Conservation (phyloP, 2,329 filamentous ascomycete genomes). For the Stemphylium lycopersici region DNA sequence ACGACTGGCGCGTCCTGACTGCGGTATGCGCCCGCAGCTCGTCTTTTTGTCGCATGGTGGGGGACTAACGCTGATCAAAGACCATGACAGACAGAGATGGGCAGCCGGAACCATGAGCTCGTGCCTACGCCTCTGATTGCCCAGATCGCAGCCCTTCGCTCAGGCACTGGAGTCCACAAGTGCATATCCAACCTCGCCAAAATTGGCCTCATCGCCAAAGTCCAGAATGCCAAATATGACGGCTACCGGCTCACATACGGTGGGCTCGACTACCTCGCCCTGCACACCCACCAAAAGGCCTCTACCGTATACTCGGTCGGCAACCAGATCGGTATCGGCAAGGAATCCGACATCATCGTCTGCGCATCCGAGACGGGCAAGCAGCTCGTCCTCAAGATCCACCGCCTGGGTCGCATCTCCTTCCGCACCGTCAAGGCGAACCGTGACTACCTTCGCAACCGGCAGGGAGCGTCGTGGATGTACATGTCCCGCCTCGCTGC, state of each 20-base stretch:
- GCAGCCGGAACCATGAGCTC: conserved; percentile 95
- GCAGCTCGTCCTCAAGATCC: conserved; percentile 91
- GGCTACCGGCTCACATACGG: conserved; percentile 97
- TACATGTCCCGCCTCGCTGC: conserved; percentile 93
- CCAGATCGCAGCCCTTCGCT: conserved; percentile 77
- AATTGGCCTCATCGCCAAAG: conserved; percentile 84
- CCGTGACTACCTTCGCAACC: conserved; percentile 89
- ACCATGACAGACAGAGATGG: conserved; percentile 77
- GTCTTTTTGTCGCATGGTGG: conserved; percentile 28
- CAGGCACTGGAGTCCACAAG: conserved; percentile 76
- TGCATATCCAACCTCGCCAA: conserved; percentile 93
- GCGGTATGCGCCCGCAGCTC: conserved; percentile 64
- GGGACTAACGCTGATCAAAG: conserved; percentile 46
- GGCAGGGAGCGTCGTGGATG: conserved; percentile 89
- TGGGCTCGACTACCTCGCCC: conserved; percentile 94
- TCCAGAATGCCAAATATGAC: conserved; percentile 97
- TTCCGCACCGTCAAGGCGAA: conserved; percentile 97
- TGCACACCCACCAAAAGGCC: conserved; percentile 84
- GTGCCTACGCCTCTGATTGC: conserved; percentile 90
- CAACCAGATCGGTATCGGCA: conserved; percentile 92
- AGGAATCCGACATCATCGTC: conserved; percentile 96
- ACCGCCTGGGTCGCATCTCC: conserved; percentile 91
- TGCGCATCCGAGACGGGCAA: conserved; percentile 79
- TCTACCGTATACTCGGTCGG: conserved; percentile 89
- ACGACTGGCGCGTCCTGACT: conserved; percentile 95